These are phyloP conservation scores for Phytophthora europaea DNA, from an alignment of 352 stramenopile genomes.

Conservation along the genomic window DNA sequence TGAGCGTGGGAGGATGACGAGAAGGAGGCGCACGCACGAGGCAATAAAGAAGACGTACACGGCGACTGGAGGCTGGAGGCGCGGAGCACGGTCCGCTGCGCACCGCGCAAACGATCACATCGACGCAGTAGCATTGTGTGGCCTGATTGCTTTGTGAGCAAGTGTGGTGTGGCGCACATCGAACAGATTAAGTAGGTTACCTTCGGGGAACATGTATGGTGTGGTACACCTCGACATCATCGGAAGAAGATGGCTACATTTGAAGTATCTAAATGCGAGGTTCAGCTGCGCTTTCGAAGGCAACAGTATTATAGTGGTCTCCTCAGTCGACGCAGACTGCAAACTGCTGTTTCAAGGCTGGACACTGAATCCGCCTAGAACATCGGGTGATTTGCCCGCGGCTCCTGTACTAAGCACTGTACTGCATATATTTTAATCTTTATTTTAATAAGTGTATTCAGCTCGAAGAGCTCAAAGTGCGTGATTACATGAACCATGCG, in stretches of 20 bases:
- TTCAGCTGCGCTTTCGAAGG: too few species aligned
- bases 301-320: too few species aligned
- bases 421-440: too few species aligned
- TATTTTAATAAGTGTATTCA: too few species aligned
- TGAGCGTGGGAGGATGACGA: slow-evolving; percentile 11
- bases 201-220: too few species aligned
- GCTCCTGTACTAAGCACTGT: neutral
- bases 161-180: neutral
- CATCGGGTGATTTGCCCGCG: neutral
- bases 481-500: neutral
- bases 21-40: neutral
- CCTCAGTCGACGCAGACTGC: neutral
- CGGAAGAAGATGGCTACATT: too few species aligned
- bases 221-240: too few species aligned
- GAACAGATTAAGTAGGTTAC: too few species aligned
- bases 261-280: too few species aligned
- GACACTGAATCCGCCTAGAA: neutral
- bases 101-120: neutral
- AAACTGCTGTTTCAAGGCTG: neutral
- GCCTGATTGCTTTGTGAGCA: neutral
- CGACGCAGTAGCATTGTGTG: slow-evolving; percentile 10
- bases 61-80: too few species aligned
- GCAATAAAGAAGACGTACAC: neutral
- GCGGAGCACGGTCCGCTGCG: neutral
- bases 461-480: neutral